Evolutionary conservation across 148 eudicot species (phyloP), one percentile per base, ranked within the genome.

Genomic region (Simmondsia chinensis): DNA sequence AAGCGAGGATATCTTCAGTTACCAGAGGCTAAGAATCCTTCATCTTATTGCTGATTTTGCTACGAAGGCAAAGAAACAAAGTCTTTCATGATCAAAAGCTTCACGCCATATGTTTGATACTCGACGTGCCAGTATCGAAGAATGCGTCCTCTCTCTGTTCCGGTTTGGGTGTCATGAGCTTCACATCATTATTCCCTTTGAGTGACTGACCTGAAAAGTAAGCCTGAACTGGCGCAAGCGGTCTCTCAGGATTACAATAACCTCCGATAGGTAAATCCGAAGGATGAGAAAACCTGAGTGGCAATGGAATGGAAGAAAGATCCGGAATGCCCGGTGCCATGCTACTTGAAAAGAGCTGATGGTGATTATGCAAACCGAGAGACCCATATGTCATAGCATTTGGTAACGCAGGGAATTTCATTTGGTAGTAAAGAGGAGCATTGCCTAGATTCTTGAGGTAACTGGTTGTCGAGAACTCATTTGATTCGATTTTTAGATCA

Each of bases 161-260:
- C 53, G 64, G 77, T 62, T 73, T 75, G 22, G 80, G 85, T 48
- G 59, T 63, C 25, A 72, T 20, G 39, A 65, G 40, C 15, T 51
- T 64, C 7, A 32, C 34, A 40, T 69, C 56, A 39, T 38, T 48
- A 1, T 77, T 77, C 8, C 39, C 54, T n/a, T n/a, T n/a, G 3
- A 51, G 15, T 33, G 48, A 76, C 17, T 65, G 81, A 15, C 53
- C 71, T 10, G 33, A 31, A 25, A 58, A 54, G 6, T 60, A 60
- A 27, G 70, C 15, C 35, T 63, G 81, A 54, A 43, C 25, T 17
- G 64, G 33, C 24, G 61, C 53, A 15, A 39, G 20, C 18, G 54
- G 31, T 40, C 47, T 60, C 35, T 51, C 58, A 33, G 50, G 53
- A 54, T 52, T 60, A 31, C 56, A 34, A 19, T 49, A 56, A 49